These are phyloP conservation scores for Amauroascus verrucosus DNA, from an alignment of 2,329 filamentous ascomycete genomes.

Conservation along the genomic window DNA sequence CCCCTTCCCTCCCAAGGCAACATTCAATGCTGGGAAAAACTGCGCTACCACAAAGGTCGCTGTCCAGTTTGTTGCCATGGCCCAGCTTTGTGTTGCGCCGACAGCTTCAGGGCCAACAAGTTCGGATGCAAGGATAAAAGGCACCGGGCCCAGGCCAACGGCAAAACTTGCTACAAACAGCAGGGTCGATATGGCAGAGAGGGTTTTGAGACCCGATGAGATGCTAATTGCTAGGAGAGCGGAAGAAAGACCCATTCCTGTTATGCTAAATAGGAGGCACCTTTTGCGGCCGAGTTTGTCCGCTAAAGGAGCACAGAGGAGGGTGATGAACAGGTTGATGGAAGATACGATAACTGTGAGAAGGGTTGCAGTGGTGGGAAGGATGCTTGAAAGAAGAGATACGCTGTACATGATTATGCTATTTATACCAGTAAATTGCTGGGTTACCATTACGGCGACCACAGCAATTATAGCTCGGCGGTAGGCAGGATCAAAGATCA, in stretches of 20 bases:
- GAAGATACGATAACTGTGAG: constrained; percentile 80
- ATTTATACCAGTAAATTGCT: constrained; percentile 91
- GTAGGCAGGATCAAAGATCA: constrained; percentile 57
- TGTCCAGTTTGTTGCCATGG: constrained; percentile 74
- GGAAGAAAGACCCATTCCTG: constrained; percentile 72
- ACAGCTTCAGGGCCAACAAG: constrained; percentile 84
- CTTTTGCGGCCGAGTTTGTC: constrained; percentile 81
- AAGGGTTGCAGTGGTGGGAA: constrained; percentile 69
- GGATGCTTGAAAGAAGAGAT: constrained; percentile 67
- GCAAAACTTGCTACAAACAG: constrained; percentile 85
- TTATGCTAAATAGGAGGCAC: constrained; percentile 70
- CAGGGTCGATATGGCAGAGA: constrained; percentile 73
- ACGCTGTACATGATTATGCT: constrained; percentile 98
- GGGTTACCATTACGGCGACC: constrained; percentile 80
- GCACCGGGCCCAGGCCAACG: constrained; percentile 81
- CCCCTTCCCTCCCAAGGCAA: constrained; percentile 63
- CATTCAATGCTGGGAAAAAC: constrained; percentile 84
- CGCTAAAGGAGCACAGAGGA: constrained; percentile 69
- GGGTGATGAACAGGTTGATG: constrained; percentile 75
- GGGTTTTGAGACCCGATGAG: constrained; percentile 55
- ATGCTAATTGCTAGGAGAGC: constrained; percentile 73
- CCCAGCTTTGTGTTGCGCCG: constrained; percentile 82
- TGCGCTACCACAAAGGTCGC: constrained; percentile 88
- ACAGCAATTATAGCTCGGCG: constrained; percentile 70
- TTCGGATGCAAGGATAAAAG: constrained; percentile 87